A percentile compares a stretch with the other conserved stretches of the same genome.
phyloP scores from a whole-genome alignment of 306 rosid genomes.

The Nissolia schottii region DNA sequence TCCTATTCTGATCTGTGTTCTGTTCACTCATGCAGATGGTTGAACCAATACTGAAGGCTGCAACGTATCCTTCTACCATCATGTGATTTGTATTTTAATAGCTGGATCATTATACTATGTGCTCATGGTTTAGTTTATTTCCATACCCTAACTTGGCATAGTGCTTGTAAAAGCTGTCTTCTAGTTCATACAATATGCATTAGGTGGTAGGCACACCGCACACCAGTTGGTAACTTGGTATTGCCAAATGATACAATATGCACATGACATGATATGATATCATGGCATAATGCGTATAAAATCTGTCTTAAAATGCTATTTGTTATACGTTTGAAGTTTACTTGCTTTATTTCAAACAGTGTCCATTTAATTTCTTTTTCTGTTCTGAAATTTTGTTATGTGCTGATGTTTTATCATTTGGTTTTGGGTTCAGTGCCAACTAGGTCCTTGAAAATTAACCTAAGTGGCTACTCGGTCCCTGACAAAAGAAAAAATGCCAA shows the following conservation, averaged over 20 bases:
- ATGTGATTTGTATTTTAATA: neutral
- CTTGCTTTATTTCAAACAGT: neutral
- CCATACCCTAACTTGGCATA: neutral
- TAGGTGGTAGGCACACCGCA: neutral
- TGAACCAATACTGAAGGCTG: conserved; percentile 87
- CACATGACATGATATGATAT: neutral
- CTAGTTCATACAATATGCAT: neutral
- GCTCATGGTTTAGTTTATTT: neutral
- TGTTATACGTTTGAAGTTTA: neutral
- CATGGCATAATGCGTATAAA: neutral
- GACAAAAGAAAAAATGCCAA: too few relatives aligned
- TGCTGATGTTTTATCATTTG: neutral
- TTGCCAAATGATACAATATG: neutral
- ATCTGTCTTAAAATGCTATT: neutral
- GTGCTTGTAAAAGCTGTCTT: neutral
- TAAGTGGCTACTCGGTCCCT: too few relatives aligned
- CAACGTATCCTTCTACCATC: conserved; percentile 61
- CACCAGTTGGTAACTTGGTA: neutral
- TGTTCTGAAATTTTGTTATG: neutral
- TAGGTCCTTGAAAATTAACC: too few relatives aligned
- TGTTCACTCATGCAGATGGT: conserved; percentile 69
- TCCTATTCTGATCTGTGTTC: neutral
- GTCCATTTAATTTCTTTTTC: neutral
- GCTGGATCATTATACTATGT: neutral
- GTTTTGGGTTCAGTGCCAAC: too few relatives aligned